Evolutionary conservation across 306 rosid genomes (phyloP).

Genomic region (Vigna hirtella): DNA sequence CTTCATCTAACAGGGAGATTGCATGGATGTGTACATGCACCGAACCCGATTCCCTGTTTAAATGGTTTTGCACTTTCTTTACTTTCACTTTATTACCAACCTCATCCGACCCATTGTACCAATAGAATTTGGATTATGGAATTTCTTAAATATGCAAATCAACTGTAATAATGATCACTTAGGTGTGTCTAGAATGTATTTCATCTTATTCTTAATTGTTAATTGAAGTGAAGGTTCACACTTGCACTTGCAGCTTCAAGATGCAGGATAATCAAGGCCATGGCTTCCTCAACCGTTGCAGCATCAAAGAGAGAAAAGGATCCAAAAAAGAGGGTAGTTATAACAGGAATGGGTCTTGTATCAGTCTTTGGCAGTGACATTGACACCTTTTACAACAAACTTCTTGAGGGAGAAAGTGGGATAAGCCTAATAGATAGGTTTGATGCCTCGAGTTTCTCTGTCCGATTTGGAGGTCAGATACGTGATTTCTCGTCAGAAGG

Average conservation of each 20-base stretch:
- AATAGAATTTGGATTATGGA: neutral
- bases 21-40: no score
- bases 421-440: constrained; percentile 70
- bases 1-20: no score
- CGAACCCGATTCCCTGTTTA: no score
- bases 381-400: constrained; percentile 61
- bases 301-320: constrained; percentile 73
- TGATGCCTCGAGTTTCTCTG: constrained; percentile 66
- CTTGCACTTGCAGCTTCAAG: constrained; percentile 49
- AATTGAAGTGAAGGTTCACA: constrained; percentile 23
- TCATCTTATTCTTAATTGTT: neutral
- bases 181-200: neutral
- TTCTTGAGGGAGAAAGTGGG: constrained; percentile 82
- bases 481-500: constrained; percentile 63
- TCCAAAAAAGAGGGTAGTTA: constrained; percentile 73
- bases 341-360: constrained; percentile 82
- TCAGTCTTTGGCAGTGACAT: constrained; percentile 73
- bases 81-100: neutral
- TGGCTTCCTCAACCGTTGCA: constrained; percentile 48
- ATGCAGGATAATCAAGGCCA: constrained; percentile 59
- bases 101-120: no score
- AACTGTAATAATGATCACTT: neutral
- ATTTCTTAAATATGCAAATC: neutral
- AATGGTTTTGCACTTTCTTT: no score
- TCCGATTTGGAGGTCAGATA: constrained; percentile 68